Evolutionary conservation across 371 early-diverging fungal species (phyloP), one percentile per base, ranked within the genome.

Genomic region (Mortierella sp.): DNA sequence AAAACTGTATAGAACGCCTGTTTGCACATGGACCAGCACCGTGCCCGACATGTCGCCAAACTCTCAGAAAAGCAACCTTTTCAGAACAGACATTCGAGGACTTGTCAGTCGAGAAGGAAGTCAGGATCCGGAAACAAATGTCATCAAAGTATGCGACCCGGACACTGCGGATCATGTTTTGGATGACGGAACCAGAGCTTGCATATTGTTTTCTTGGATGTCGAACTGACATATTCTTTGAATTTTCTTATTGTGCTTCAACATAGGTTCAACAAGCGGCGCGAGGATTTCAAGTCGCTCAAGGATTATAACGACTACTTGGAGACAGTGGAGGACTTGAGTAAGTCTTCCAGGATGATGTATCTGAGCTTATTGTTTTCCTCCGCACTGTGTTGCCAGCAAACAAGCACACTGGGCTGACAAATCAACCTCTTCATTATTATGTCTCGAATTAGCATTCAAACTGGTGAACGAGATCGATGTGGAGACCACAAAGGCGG

Each of bases 81-180:
- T 94, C 95, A 76, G 92, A 91, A 48, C 98, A 96, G 74, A 96
- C 96, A 19, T 99, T 99, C 88, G 98, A 98, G 84, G 98, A 99
- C 87, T 91, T 98, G 31, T 90, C 91, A 3, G 98, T 98, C 9
- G 99, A 99, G 83, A 98, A 97, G 89, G 99, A 99, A 89, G 95
- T 98, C n/a, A 93, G 95, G 57, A 94, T 97, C 73, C 91, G 99
- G 75, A 95, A 94, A 84, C 93, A 94, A 70, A 90, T 97, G 70
- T 93, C 95, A 14, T 91, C 93, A 89, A 94, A 92, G 96, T 96
- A 93, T 85, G 91, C 13, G 45, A 48, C 1, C 14, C 9, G 48
- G 48, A 8, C 14, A 31, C 13, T 28, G 26, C 28, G 0, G 58
- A 42, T 34, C 11, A 38, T 24, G 6, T 48, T 48, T 48, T 48